Evolutionary conservation across 1,284 basidiomycete genomes (phyloP), one percentile per base, ranked within the genome.

Genomic region (Sphaerobolus stellatus): DNA sequence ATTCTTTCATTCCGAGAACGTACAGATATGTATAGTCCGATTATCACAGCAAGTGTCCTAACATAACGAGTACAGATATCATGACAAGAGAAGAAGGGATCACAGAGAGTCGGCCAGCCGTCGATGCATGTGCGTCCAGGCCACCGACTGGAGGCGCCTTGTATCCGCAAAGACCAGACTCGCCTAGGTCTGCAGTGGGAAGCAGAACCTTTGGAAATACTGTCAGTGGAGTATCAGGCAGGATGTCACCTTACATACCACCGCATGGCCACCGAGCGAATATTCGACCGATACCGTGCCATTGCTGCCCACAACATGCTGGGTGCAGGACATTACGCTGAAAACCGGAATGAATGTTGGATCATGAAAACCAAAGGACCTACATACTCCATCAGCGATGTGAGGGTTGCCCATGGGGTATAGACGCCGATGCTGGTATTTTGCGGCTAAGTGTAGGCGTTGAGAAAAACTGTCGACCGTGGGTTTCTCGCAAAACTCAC

Each of bases 281-380:
- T 88, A 89, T 54, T 82, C 69, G 22, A 82, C 76, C 25, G 79
- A 71, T 47, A 89, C 62, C 33, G 75, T 79, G 28, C 84, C 82
- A 45, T 76, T 72, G 49, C 83, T 80, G 31, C 84, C 87, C 9
- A 85, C 79, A n/a, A 75, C 79, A 73, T 79, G 84, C 65, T 88
- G 83, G 25, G 68, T 66, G 66, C 86, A 88, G 2, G 78, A 78
- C 38, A 89, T 63, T 54, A 86, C 71, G 58, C 84, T 86, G 58
- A 11, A 51, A 22, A 44, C 44, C 30, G 34, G 30, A 45, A 33
- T 57, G 29, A 58, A 58, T 3, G 58, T 16, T 52, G 29, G 31
- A 33, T 8, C 16, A 5, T 16, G 14, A 5, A 29, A 41, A 52
- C 36, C 38, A 28, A 22, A 29, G 27, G 29, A 16, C 40, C 4